Conservation (phyloP, 805 yeast species). For the Metschnikowia corniflorae region DNA sequence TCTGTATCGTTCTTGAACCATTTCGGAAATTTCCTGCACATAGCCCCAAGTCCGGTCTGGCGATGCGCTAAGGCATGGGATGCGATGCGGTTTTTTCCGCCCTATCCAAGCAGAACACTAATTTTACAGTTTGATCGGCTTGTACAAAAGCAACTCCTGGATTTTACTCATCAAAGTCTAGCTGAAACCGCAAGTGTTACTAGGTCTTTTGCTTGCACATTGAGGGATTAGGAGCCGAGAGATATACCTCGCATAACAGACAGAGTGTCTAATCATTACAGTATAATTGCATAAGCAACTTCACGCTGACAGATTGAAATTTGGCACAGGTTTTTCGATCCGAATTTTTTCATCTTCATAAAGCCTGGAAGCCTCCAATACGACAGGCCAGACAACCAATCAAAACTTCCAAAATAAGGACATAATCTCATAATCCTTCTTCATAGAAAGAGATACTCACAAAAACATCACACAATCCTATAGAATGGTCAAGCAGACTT, state of each 20-base stretch:
- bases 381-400: too few relatives aligned
- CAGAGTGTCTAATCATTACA: not conserved
- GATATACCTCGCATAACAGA: not conserved
- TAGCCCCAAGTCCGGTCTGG: too few relatives aligned
- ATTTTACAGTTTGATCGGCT: too few relatives aligned
- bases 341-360: not conserved
- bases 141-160: too few relatives aligned
- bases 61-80: too few relatives aligned
- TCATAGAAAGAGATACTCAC: not conserved
- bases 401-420: too few relatives aligned
- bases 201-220: too few relatives aligned
- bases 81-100: not conserved
- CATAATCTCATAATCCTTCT: too few relatives aligned
- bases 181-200: not conserved
- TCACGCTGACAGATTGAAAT: not conserved
- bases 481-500: constrained; percentile 25
- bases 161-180: not conserved
- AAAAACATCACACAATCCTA: not conserved
- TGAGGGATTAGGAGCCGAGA: not conserved
- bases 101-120: not conserved
- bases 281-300: too few relatives aligned
- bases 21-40: not conserved
- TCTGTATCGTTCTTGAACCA: too few relatives aligned
- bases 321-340: not conserved
- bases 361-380: too few relatives aligned